A percentile compares a stretch with the other conserved stretches of the same genome.
Evolutionary conservation across 208 protist genomes (phyloP).

Genomic region (Trypanosoma mega): DNA sequence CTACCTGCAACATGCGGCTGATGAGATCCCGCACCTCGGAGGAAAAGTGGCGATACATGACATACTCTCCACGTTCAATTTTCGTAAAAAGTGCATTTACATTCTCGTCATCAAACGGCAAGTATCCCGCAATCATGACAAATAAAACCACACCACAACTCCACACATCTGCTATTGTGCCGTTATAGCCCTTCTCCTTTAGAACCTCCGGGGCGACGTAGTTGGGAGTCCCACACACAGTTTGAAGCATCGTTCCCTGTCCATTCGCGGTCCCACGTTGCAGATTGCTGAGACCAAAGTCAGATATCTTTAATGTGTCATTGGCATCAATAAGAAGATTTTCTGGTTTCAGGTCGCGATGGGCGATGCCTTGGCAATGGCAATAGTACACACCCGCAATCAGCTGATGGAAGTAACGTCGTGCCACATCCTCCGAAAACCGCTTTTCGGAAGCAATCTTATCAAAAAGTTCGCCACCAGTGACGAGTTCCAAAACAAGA

Average conservation of each 20-base stretch:
- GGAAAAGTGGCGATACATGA: conserved; percentile 77
- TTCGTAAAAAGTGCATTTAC: conserved; percentile 90
- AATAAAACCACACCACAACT: conserved; percentile 94
- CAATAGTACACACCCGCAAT: conserved; percentile 92
- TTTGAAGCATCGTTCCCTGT: conserved; percentile 74
- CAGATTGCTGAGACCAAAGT: conserved; percentile 90
- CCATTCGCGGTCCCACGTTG: conserved; percentile 45
- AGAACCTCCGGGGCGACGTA: conserved; percentile 94
- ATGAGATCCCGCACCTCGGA: conserved; percentile 64
- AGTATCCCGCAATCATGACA: conserved; percentile 91
- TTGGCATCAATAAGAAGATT: conserved; percentile 85
- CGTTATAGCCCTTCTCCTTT: conserved; percentile 87
- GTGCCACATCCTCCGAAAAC: conserved; percentile 83
- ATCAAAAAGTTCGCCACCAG: conserved; percentile 93
- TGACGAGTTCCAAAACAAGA: conserved; percentile 89
- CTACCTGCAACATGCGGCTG: conserved; percentile 71
- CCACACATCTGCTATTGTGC: conserved; percentile 95
- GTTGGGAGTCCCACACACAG: conserved; percentile 89
- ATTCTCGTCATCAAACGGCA: conserved; percentile 92
- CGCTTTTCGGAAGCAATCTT: conserved; percentile 75
- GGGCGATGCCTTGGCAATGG: conserved; percentile 84
- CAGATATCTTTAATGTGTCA: conserved; percentile 85
- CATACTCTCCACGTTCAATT: conserved; percentile 89
- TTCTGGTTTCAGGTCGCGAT: conserved; percentile 91
- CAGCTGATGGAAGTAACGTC: conserved; percentile 95